These are phyloP conservation scores for Neopestalotiopsis clavispora DNA, from an alignment of 2,329 filamentous ascomycete species.

Conservation along the genomic window DNA sequence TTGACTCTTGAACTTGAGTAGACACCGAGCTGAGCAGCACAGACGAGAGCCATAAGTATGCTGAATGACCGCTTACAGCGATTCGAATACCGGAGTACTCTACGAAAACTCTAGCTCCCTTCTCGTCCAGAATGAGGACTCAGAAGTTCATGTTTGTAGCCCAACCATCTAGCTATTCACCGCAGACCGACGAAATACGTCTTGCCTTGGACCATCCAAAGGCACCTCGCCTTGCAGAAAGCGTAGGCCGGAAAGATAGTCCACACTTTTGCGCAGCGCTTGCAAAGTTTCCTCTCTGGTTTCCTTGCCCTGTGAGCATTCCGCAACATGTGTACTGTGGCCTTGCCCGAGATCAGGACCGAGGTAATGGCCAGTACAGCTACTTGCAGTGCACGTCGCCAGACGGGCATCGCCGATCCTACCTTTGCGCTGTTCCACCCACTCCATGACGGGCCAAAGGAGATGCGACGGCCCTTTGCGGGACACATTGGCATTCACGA, in stretches of 20 bases:
- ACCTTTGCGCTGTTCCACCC: constrained; percentile 11
- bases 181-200: background rate
- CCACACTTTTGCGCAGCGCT: background rate
- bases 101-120: background rate
- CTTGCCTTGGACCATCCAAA: background rate
- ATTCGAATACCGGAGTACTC: background rate
- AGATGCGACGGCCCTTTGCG: constrained; percentile 2
- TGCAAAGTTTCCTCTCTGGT: background rate
- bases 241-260: background rate
- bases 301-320: background rate
- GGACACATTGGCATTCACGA: constrained; percentile 2
- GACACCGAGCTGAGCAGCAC: background rate
- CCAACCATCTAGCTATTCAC: background rate
- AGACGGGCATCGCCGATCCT: constrained; percentile 9
- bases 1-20: too few species aligned
- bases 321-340: background rate
- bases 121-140: too few species aligned
- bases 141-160: too few species aligned
- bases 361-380: constrained; percentile 3
- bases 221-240: background rate
- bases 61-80: background rate
- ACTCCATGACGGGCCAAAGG: constrained; percentile 11
- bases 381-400: background rate
- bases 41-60: background rate
- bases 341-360: background rate